phyloP scores from a whole-genome alignment of 108 stramenopile species.

The Cyclotella cryptica region DNA sequence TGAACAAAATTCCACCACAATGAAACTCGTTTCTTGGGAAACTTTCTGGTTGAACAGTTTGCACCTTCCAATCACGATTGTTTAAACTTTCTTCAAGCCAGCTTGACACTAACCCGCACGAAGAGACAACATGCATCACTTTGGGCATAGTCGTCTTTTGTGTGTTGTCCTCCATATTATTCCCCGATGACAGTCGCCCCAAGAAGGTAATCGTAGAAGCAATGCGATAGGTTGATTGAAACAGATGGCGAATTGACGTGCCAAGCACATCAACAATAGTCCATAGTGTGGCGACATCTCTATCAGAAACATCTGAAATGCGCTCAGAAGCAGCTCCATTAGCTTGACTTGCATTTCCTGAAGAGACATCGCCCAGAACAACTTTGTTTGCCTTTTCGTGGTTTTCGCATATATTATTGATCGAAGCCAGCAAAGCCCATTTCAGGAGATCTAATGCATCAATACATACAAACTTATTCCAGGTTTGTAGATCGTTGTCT shows the following conservation, averaged over 20 bases:
- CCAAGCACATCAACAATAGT: slow-evolving; percentile 36
- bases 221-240: slow-evolving; percentile 14
- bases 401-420: slow-evolving; percentile 6
- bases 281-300: slow-evolving; percentile 1
- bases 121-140: slow-evolving; percentile 8
- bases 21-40: background rate
- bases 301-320: background rate
- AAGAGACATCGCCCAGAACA: background rate
- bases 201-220: slow-evolving; percentile 11
- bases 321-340: background rate
- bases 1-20: slow-evolving; percentile 7
- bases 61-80: slow-evolving; percentile 11
- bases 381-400: background rate
- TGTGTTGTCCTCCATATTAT: background rate
- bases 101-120: background rate
- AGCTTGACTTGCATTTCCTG: background rate
- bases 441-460: slow-evolving; percentile 11
- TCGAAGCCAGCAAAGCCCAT: slow-evolving; percentile 11
- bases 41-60: background rate
- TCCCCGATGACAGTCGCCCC: background rate
- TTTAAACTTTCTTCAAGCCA: slow-evolving; percentile 16
- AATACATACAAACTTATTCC: background rate
- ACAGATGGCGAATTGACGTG: slow-evolving; percentile 36
- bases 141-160: background rate
- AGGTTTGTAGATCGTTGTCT: background rate